Percentiles rank a stretch among this genome's conserved stretches.
phyloP scores from a whole-genome alignment of 306 rosid species.

The Malus asiatica region DNA sequence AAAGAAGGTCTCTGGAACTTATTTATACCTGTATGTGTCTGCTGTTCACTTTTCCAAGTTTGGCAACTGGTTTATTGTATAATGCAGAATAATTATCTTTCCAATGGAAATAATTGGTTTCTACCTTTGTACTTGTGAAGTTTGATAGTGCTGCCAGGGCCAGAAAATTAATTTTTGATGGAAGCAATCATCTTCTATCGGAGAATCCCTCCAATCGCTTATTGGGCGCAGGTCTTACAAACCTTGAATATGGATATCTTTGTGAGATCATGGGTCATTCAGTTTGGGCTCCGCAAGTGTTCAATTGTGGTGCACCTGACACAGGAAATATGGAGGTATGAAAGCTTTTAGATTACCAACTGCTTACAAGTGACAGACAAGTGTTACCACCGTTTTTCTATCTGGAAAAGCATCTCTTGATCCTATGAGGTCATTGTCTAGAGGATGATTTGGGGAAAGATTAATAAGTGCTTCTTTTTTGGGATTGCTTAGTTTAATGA shows the following conservation, averaged over 20 bases:
- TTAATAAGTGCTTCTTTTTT: background rate
- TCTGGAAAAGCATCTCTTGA: background rate
- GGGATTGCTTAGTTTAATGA: background rate
- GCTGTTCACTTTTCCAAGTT: conserved; percentile 10
- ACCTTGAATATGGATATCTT: conserved; percentile 93
- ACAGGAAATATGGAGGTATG: conserved; percentile 99
- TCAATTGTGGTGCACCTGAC: conserved; percentile 91
- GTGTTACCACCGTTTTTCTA: background rate
- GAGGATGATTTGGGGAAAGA: background rate
- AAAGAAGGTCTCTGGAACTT: conserved; percentile 97
- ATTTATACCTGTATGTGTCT: conserved; percentile 75
- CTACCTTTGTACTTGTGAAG: conserved; percentile 39
- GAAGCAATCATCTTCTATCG: conserved; percentile 39
- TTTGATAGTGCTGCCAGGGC: conserved; percentile 90
- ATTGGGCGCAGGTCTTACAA: conserved; percentile 87
- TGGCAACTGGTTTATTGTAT: background rate
- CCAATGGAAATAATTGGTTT: background rate
- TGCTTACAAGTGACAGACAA: conserved; percentile 7
- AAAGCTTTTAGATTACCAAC: conserved; percentile 9
- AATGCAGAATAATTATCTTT: background rate
- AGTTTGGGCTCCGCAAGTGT: conserved; percentile 89
- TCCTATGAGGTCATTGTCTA: background rate
- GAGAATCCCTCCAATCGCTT: conserved; percentile 39
- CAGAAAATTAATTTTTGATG: conserved; percentile 48
- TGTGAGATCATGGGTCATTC: conserved; percentile 98